Percentiles rank a stretch among this genome's conserved stretches.
Conservation (phyloP, 2,329 filamentous ascomycete species). For the Drechslerella stenobrocha region DNA sequence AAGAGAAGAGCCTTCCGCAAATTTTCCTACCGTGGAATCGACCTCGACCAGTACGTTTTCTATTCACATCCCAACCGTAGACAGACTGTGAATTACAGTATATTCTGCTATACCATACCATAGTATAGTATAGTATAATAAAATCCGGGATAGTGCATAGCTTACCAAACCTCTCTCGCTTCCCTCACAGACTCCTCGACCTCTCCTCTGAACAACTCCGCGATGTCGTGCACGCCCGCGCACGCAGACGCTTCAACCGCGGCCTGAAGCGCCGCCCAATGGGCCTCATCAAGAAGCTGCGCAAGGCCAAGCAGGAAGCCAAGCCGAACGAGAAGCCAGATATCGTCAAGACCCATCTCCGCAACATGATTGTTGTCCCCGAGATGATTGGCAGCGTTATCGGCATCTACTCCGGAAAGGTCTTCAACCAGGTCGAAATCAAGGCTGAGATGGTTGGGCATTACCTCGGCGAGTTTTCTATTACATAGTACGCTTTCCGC, state of each 20-base stretch:
- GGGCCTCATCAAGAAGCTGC: conserved; percentile 99
- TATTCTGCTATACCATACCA: too few species aligned
- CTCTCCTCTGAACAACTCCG: conserved; percentile 98
- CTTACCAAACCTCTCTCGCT: not conserved
- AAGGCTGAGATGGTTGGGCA: conserved; percentile 99
- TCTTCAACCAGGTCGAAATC: conserved; percentile 99
- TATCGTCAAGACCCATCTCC: conserved; percentile 98
- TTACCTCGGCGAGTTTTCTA: conserved; percentile 99
- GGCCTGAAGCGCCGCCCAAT: conserved; percentile 99
- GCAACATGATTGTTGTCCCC: conserved; percentile 99
- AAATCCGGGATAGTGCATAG: too few species aligned
- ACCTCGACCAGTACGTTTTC: conserved; percentile 90
- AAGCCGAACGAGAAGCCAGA: conserved; percentile 99
- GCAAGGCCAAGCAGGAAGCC: conserved; percentile 98
- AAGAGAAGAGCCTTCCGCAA: conserved; percentile 99
- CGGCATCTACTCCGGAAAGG: conserved; percentile 99
- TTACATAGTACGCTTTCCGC: conserved; percentile 82
- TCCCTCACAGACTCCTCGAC: conserved; percentile 79
- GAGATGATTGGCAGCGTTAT: conserved; percentile 99
- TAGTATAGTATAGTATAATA: too few species aligned
- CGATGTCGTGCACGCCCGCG: conserved; percentile 98
- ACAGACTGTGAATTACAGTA: too few species aligned
- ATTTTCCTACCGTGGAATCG: conserved; percentile 99
- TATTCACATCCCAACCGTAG: conserved; percentile 24
- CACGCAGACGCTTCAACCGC: conserved; percentile 98